phyloP scores from a whole-genome alignment of 192 early-diverging fungal genomes.

The Podila horticola region DNA sequence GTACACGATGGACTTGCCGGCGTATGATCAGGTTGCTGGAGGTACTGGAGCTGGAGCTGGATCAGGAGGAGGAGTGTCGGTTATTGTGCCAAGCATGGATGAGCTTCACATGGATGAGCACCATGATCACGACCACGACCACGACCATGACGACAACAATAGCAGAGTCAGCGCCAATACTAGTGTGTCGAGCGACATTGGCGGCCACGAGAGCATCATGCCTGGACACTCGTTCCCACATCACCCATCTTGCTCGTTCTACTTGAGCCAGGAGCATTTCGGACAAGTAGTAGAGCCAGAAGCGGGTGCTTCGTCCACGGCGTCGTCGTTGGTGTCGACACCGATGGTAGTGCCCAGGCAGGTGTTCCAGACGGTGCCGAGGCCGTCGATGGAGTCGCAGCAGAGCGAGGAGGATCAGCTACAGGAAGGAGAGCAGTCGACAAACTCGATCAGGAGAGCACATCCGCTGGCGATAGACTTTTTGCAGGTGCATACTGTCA shows the following conservation, averaged over 20 bases:
- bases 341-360: not conserved
- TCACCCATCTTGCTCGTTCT: constrained; percentile 22
- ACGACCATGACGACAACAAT: constrained; percentile 6
- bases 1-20: constrained; percentile 25
- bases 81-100: not conserved
- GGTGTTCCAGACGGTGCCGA: not conserved
- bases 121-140: not conserved
- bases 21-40: constrained; percentile 19
- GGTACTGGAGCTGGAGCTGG: not conserved
- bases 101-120: not conserved
- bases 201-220: constrained; percentile 13
- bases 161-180: not conserved
- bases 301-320: not conserved
- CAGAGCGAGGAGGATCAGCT: not conserved
- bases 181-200: constrained; percentile 10
- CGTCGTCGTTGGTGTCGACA: not conserved
- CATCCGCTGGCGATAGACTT: not conserved
- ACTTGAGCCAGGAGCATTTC: not conserved
- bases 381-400: not conserved
- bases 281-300: not conserved
- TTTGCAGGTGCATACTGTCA: not conserved
- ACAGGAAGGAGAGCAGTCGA: not conserved
- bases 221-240: constrained; percentile 19
- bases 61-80: not conserved
- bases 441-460: not conserved